Percentiles rank a stretch among this genome's conserved stretches.
Conservation (phyloP, 495 filamentous ascomycete genomes). For the Penicillium bovifimosum region DNA sequence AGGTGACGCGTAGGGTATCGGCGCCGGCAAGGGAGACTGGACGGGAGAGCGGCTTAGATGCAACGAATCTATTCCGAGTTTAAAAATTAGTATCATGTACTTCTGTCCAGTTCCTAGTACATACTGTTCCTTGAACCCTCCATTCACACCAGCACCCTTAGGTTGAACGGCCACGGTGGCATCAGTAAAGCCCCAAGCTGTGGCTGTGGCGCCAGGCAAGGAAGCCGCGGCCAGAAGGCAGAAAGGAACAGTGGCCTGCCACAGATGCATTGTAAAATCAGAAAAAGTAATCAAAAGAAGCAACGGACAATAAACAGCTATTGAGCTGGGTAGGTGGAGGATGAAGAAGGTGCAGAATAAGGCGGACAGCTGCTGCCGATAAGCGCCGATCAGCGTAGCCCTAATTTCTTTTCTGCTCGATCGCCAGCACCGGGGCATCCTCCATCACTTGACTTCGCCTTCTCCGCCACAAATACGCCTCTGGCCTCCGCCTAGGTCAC, state of each 20-base stretch:
- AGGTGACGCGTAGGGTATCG: conserved; percentile 74
- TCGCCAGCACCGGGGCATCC: conserved; percentile 10
- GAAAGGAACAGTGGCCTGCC: conserved; percentile 36
- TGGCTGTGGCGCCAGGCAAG: conserved; percentile 50
- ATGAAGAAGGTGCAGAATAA: conserved; percentile 25
- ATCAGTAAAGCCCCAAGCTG: conserved; percentile 82
- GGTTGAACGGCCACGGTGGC: conserved; percentile 70
- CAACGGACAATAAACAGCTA: conserved; percentile 1
- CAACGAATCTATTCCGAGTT: conserved; percentile 50
- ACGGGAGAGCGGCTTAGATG: conserved; percentile 56
- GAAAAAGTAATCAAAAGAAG: conserved; percentile 1
- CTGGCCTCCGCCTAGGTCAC: background rate
- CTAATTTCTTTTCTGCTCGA: conserved; percentile 33
- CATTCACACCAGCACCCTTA: conserved; percentile 61
- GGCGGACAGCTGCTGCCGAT: conserved; percentile 26
- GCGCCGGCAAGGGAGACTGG: conserved; percentile 58
- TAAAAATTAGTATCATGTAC: conserved; percentile 6
- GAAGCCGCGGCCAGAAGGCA: conserved; percentile 37
- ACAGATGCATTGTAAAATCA: conserved; percentile 37
- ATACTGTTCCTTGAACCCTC: conserved; percentile 69
- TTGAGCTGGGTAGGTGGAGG: conserved; percentile 3
- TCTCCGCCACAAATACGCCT: background rate
- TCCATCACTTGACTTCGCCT: conserved; percentile 4
- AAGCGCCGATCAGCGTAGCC: conserved; percentile 30
- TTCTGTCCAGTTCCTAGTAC: background rate